These are phyloP conservation scores for Pseudonitzschia multiseries DNA, from an alignment of 108 stramenopile species.

Conservation along the genomic window DNA sequence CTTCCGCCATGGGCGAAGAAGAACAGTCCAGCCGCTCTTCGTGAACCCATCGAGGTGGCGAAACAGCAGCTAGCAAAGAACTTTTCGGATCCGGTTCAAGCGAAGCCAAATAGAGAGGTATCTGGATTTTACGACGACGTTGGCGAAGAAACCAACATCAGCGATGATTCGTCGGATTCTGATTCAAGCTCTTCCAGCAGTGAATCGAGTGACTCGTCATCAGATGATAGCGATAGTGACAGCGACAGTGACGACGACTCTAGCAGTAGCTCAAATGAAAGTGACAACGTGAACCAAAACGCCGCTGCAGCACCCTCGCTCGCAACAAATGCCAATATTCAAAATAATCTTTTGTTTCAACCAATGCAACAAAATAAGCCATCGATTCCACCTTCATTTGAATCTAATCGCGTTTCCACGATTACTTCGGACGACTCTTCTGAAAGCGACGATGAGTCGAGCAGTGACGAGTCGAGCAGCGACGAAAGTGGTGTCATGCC, in stretches of 20 bases:
- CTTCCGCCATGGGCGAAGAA: slow-evolving; percentile 86
- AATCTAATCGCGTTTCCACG: slow-evolving; percentile 24
- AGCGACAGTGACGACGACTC: slow-evolving; percentile 35
- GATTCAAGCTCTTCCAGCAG: slow-evolving; percentile 13
- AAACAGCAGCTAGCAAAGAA: slow-evolving; percentile 20
- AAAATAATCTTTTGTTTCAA: slow-evolving; percentile 9
- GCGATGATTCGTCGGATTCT: slow-evolving; percentile 27
- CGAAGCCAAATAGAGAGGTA: slow-evolving; percentile 23
- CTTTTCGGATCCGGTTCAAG: slow-evolving; percentile 34
- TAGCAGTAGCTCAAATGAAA: slow-evolving; percentile 11
- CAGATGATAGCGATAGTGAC: slow-evolving; percentile 33
- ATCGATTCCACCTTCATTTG: background rate
- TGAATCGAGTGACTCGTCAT: slow-evolving; percentile 4
- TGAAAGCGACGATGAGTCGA: background rate
- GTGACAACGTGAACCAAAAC: slow-evolving; percentile 11
- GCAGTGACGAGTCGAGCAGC: background rate
- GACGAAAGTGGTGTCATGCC: slow-evolving; percentile 7
- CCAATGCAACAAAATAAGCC: slow-evolving; percentile 3
- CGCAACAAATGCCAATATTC: slow-evolving; percentile 2
- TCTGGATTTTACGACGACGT: slow-evolving; percentile 42
- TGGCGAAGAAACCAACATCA: slow-evolving; percentile 42
- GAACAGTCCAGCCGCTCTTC: slow-evolving; percentile 72
- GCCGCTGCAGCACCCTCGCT: background rate
- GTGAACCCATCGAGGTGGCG: slow-evolving; percentile 58
- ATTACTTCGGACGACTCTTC: slow-evolving; percentile 22